These are phyloP conservation scores for Lachnellula occidentalis DNA, from an alignment of 2,329 filamentous ascomycete genomes.

Conservation along the genomic window DNA sequence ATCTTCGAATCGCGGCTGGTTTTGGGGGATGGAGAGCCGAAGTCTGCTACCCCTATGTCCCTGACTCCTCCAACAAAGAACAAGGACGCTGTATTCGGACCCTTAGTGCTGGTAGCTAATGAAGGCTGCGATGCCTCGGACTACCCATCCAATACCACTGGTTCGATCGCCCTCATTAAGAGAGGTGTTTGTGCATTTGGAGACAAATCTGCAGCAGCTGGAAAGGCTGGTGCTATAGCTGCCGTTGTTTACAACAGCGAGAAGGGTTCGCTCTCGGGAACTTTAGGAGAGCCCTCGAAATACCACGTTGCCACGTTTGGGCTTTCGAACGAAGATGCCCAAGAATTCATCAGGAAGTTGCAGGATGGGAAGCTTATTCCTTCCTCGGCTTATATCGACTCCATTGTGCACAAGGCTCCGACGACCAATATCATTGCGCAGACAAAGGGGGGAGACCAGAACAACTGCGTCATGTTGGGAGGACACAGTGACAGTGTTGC, in stretches of 20 bases:
- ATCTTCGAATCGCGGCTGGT: constrained; percentile 54
- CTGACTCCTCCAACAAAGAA: constrained; percentile 61
- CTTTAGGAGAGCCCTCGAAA: constrained; percentile 55
- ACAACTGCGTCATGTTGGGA: constrained; percentile 60
- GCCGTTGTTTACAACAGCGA: constrained; percentile 69
- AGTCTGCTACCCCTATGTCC: constrained; percentile 51
- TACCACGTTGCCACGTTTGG: constrained; percentile 65
- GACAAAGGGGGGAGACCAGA: constrained; percentile 50
- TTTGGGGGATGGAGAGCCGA: constrained; percentile 46
- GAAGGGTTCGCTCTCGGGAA: constrained; percentile 49
- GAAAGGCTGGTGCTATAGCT: constrained; percentile 62
- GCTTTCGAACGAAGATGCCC: constrained; percentile 54
- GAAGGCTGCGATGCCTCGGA: constrained; percentile 60
- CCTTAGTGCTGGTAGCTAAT: constrained; percentile 55
- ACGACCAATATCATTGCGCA: constrained; percentile 55
- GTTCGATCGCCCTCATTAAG: constrained; percentile 64
- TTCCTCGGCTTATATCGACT: constrained; percentile 54
- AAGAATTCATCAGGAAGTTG: constrained; percentile 49
- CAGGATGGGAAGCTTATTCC: constrained; percentile 44
- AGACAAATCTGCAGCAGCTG: constrained; percentile 62
- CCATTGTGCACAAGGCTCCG: constrained; percentile 40
- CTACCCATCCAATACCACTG: constrained; percentile 53
- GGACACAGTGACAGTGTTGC: constrained; percentile 57
- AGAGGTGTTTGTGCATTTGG: constrained; percentile 69
- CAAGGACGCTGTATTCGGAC: constrained; percentile 52